Evolutionary conservation across 2,329 filamentous ascomycete genomes (phyloP).

Genomic region (Trichoderma sp.): DNA sequence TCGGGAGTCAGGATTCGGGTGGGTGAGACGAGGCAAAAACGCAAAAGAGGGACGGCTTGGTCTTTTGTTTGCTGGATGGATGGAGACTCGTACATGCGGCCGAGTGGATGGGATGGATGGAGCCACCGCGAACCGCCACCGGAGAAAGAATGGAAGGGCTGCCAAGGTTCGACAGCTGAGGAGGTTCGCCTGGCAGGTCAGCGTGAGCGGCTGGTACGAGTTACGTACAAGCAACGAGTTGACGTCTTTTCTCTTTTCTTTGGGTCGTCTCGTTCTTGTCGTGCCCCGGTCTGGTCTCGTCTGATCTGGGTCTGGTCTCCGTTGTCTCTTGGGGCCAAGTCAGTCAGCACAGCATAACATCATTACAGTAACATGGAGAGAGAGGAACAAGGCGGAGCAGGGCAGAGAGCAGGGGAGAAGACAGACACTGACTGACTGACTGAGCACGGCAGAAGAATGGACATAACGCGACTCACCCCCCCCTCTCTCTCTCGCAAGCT

Average conservation of each 20-base stretch:
- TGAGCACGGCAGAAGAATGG: not conserved
- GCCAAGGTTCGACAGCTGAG: constrained; percentile 13
- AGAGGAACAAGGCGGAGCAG: not conserved
- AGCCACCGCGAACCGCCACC: constrained; percentile 13
- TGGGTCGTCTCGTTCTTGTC: not conserved
- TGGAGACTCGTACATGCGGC: constrained; percentile 10
- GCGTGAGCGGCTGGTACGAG: not conserved
- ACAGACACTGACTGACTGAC: not conserved
- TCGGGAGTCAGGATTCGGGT: not conserved
- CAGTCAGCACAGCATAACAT: not conserved
- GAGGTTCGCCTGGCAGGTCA: not conserved
- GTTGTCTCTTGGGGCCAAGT: not conserved
- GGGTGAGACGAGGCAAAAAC: constrained; percentile 18
- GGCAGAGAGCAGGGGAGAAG: not conserved
- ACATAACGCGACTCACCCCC: not conserved
- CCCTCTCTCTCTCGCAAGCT: not conserved
- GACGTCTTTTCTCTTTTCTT: not conserved
- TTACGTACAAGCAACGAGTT: constrained; percentile 11
- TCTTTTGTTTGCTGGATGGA: constrained; percentile 17
- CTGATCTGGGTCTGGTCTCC: not conserved
- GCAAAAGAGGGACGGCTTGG: constrained; percentile 16
- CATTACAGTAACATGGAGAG: not conserved
- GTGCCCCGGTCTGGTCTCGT: not conserved
- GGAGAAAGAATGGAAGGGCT: not conserved
- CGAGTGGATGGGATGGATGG: constrained; percentile 15